Evolutionary conservation across 192 early-diverging fungal genomes (phyloP), one percentile per base, ranked within the genome.

Genomic region (Pilaira anomala): DNA sequence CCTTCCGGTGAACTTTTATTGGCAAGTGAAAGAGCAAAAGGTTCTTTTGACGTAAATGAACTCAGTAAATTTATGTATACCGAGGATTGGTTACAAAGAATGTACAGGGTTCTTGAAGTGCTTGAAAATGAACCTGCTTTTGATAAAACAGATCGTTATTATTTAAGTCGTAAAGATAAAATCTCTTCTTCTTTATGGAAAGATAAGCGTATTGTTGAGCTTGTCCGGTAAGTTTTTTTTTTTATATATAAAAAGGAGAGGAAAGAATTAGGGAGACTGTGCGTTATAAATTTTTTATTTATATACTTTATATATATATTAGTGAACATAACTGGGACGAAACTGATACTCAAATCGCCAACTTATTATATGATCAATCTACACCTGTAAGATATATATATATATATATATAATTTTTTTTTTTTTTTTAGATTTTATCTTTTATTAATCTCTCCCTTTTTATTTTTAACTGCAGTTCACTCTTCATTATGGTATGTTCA

Each of bases 401-500:
- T 25, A 0, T 29, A 36, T 61, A 40, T 16, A 40, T 19, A 52
- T 16, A n/a, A 11, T 44, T 44, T 44, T 16, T 44, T 45, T 45
- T 45, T 18, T 13, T 50, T 7, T 19, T 41, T 14, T 0, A 21
- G 29, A 21, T 5, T 7, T 45, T 7, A 9, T 18, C 55, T 18
- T 21, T 7, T 6, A 12, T 16, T 1, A 7, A 11, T 29, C 39
- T 62, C 7, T n/a, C n/a, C n/a, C 14, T 49, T 49, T 29, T 59
- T 29, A 48, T n/a, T 14, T 24, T 56, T 41, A 48, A 44, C 1
- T 39, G n/a, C 75, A 83, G 60, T 90, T 88, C 58, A 76, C 82
- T 39, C 82, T 95, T 52, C 91, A 95, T 62, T 79, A 80, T 6
- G 67, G 74, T 5, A 95, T 95, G 91, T 95, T 95, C 70, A 85